Evolutionary conservation across 768 basidiomycete species (phyloP).

Genomic region (Phallus indusiatus): DNA sequence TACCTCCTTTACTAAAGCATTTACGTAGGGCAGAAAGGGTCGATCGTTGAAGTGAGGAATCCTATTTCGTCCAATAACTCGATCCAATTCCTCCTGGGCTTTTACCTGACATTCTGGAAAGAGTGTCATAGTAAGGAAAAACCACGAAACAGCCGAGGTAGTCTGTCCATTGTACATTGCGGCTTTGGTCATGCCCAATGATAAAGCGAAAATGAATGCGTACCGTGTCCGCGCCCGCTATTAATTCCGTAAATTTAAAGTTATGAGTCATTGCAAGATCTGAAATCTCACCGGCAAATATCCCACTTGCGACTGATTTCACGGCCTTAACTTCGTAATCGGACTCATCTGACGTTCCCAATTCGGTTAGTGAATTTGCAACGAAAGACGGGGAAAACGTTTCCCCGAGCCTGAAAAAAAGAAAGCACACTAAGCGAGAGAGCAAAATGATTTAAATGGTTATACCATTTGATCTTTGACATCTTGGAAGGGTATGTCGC

Average conservation of each 20-base stretch:
- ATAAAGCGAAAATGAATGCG: background rate
- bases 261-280: background rate
- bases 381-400: conserved; percentile 1
- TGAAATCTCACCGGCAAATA: background rate
- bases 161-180: background rate
- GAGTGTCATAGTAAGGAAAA: background rate
- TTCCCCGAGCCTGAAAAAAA: background rate
- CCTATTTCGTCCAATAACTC: background rate
- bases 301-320: background rate
- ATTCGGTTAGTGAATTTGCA: background rate
- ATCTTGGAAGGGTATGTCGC: conserved; percentile 15
- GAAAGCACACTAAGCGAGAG: background rate
- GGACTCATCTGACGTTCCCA: background rate
- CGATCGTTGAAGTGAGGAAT: background rate
- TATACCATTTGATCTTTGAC: conserved; percentile 9
- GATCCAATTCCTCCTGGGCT: background rate
- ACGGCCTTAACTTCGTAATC: background rate
- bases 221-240: background rate
- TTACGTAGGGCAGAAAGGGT: background rate
- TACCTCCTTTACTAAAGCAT: background rate
- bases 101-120: background rate
- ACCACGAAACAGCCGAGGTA: background rate
- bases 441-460: background rate
- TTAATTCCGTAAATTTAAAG: background rate
- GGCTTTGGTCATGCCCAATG: too few species aligned